Evolutionary conservation across 2,329 filamentous ascomycete genomes (phyloP).

Genomic region (Diaporthe aspalathi): DNA sequence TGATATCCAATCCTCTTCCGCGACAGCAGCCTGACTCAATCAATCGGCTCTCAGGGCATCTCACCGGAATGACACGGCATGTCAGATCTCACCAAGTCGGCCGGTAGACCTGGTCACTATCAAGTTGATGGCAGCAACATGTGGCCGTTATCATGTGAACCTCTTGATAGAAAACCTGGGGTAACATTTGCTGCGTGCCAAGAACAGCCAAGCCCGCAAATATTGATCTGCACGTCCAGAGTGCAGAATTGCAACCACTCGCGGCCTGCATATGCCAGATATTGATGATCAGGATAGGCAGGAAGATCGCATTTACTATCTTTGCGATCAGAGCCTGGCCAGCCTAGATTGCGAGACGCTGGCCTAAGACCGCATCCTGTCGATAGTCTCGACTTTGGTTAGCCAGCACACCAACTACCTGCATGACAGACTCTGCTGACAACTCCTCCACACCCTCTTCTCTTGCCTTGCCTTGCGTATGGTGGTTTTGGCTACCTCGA

Average conservation of each 20-base stretch:
- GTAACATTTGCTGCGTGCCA: conserved; percentile 23
- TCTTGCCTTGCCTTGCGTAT: neutral
- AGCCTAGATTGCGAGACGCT: neutral
- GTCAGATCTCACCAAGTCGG: neutral
- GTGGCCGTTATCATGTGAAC: conserved; percentile 10
- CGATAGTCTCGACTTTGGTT: conserved; percentile 9
- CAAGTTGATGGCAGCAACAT: neutral
- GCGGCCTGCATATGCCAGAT: conserved; percentile 8
- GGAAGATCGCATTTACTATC: conserved; percentile 10
- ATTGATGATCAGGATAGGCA: conserved; percentile 12
- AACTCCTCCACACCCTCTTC: conserved; percentile 9
- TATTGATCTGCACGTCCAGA: conserved; percentile 6
- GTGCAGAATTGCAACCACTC: neutral
- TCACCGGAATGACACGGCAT: neutral
- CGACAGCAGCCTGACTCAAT: neutral
- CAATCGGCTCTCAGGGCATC: neutral
- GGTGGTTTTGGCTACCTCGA: neutral
- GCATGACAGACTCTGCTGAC: conserved; percentile 16
- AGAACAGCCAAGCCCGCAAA: conserved; percentile 20
- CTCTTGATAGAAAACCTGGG: conserved; percentile 28
- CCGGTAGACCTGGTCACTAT: neutral
- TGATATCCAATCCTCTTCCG: neutral
- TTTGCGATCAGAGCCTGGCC: neutral
- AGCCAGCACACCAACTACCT: neutral
- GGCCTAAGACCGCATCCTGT: neutral